These are phyloP conservation scores for Ashbya aceris DNA, from an alignment of 1,139 yeast genomes.

Conservation along the genomic window DNA sequence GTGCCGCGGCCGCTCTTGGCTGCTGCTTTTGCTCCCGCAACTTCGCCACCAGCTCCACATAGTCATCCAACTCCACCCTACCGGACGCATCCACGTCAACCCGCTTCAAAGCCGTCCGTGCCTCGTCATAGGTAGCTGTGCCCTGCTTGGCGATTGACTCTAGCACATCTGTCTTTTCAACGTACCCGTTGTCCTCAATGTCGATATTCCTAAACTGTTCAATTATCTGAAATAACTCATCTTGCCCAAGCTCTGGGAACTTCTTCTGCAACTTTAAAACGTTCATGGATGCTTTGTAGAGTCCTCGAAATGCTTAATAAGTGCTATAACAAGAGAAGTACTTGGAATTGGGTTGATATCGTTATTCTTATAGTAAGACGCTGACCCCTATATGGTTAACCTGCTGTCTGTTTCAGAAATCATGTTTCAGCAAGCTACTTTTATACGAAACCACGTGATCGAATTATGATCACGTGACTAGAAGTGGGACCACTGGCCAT, in stretches of 20 bases:
- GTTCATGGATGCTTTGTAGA: slow-evolving; percentile 34
- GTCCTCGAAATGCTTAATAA: too few species aligned
- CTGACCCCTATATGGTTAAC: neutral
- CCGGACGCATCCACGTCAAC: slow-evolving; percentile 96
- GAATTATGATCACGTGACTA: too few species aligned
- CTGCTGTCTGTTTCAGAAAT: neutral
- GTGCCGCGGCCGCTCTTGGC: slow-evolving; percentile 30
- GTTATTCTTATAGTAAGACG: neutral
- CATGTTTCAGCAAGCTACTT: neutral
- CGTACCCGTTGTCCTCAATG: slow-evolving; percentile 89
- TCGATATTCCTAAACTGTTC: slow-evolving; percentile 80
- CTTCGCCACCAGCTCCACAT: slow-evolving; percentile 74
- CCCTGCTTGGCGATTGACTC: slow-evolving; percentile 76
- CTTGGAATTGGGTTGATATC: too few species aligned
- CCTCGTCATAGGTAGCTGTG: slow-evolving; percentile 76
- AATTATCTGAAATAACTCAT: slow-evolving; percentile 73
- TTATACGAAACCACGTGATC: neutral
- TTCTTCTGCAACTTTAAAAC: slow-evolving; percentile 57
- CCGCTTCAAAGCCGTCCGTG: slow-evolving; percentile 82
- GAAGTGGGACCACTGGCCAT: too few species aligned
- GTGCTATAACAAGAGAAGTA: too few species aligned
- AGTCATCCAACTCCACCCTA: slow-evolving; percentile 92
- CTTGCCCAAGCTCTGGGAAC: slow-evolving; percentile 77
- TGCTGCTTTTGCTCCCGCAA: slow-evolving; percentile 39
- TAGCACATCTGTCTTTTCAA: slow-evolving; percentile 82